These are phyloP conservation scores for Coemansia sp. DNA, from an alignment of 192 early-diverging fungal species.

Conservation along the genomic window DNA sequence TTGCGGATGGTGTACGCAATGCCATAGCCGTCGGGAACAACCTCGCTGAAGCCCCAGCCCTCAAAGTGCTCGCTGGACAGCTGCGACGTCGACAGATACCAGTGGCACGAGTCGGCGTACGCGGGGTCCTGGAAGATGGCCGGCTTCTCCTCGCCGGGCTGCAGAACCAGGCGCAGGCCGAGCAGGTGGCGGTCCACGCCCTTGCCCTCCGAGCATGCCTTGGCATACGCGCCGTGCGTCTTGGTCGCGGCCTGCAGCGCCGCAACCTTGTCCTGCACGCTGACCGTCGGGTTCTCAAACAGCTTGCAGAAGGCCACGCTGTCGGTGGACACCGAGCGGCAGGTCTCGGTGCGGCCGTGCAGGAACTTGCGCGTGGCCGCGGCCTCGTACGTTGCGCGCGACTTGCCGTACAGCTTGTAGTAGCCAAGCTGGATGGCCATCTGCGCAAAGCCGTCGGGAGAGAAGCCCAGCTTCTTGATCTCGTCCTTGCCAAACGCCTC, in stretches of 20 bases:
- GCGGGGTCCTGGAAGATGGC: slow-evolving; percentile 82
- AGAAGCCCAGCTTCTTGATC: slow-evolving; percentile 81
- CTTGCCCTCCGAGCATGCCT: slow-evolving; percentile 68
- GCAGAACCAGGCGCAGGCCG: slow-evolving; percentile 76
- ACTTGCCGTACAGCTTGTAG: slow-evolving; percentile 78
- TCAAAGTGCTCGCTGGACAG: slow-evolving; percentile 87
- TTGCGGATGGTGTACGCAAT: slow-evolving; percentile 93
- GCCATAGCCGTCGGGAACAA: slow-evolving; percentile 88
- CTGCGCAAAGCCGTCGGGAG: slow-evolving; percentile 78
- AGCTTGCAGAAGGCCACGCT: slow-evolving; percentile 77
- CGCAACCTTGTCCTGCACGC: slow-evolving; percentile 56
- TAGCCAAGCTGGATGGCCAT: slow-evolving; percentile 98
- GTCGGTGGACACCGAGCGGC: slow-evolving; percentile 74
- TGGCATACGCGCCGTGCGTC: slow-evolving; percentile 76
- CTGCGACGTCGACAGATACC: slow-evolving; percentile 93
- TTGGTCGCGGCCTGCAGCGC: slow-evolving; percentile 71
- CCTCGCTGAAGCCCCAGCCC: slow-evolving; percentile 87
- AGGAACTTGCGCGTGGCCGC: slow-evolving; percentile 88
- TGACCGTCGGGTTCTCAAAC: slow-evolving; percentile 64
- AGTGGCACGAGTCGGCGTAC: slow-evolving; percentile 78
- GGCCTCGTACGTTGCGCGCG: slow-evolving; percentile 86
- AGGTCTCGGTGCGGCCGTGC: slow-evolving; percentile 93
- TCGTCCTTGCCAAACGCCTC: slow-evolving; percentile 88
- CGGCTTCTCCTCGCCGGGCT: slow-evolving; percentile 73
- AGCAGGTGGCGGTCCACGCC: slow-evolving; percentile 96